Conservation (phyloP, 1,139 yeast species). For the Debaryomyces fabryi region DNA sequence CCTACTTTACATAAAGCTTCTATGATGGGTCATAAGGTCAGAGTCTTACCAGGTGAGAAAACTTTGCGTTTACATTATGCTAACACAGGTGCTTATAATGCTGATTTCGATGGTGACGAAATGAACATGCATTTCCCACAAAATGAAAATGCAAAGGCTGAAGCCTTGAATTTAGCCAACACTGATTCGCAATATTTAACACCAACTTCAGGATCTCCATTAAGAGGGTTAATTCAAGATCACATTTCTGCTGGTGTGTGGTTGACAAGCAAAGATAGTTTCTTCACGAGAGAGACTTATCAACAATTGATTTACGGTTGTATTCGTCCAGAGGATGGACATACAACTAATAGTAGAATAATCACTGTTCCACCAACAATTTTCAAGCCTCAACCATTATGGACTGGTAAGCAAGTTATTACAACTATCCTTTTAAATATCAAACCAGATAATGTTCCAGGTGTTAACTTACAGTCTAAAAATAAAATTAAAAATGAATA, state of each 20-base stretch:
- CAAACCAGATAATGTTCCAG: constrained; percentile 86
- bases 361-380: constrained; percentile 89
- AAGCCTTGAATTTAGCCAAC: constrained; percentile 91
- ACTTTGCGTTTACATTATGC: constrained; percentile 97
- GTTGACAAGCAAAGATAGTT: constrained; percentile 90
- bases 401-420: constrained; percentile 99
- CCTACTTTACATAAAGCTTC: constrained; percentile 99
- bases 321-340: constrained; percentile 98
- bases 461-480: constrained; percentile 78
- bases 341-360: constrained; percentile 71
- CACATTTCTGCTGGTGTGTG: constrained; percentile 99
- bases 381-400: constrained; percentile 80
- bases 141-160: constrained; percentile 96
- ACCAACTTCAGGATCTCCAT: constrained; percentile 97
- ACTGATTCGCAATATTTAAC: constrained; percentile 97
- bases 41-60: constrained; percentile 96
- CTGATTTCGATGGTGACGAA: constrained; percentile 99
- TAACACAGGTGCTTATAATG: constrained; percentile 98
- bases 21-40: constrained; percentile 99
- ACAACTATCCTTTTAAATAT: constrained; percentile 87
- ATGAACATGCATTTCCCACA: constrained; percentile 99
- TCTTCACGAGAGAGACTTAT: constrained; percentile 87
- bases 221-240: constrained; percentile 98
- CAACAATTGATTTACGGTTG: constrained; percentile 95
- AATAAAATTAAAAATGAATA: constrained; percentile 93